phyloP scores from a whole-genome alignment of 495 filamentous ascomycete species.

The Chaetomium fimeti region DNA sequence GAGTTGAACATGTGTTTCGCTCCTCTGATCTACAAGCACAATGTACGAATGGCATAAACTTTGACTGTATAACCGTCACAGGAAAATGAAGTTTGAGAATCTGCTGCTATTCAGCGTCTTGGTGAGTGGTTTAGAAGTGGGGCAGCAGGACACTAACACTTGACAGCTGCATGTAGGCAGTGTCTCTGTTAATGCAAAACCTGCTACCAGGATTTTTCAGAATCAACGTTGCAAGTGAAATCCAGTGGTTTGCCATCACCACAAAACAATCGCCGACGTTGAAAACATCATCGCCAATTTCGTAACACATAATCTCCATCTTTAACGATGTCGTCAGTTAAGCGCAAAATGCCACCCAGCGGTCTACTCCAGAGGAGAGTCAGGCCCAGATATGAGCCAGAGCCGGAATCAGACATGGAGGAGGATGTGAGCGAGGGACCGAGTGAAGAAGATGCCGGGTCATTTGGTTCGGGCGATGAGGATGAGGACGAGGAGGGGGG shows the following conservation, averaged over 20 bases:
- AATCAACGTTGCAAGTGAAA: neutral
- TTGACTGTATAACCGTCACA: too few species aligned
- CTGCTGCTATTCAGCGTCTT: too few species aligned
- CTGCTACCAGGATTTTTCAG: neutral
- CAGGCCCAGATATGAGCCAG: slow-evolving; percentile 53
- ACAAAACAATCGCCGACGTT: neutral
- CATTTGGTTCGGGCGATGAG: slow-evolving; percentile 30
- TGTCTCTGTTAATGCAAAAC: neutral
- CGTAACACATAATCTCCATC: neutral
- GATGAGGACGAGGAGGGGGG: slow-evolving; percentile 30
- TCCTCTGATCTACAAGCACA: too few species aligned
- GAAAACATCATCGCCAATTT: neutral
- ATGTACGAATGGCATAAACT: too few species aligned
- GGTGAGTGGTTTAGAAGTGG: neutral
- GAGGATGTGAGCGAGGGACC: slow-evolving; percentile 33
- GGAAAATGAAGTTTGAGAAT: too few species aligned
- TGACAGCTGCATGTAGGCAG: neutral
- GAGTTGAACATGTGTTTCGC: neutral
- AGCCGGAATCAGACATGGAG: slow-evolving; percentile 53
- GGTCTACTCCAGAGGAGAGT: slow-evolving; percentile 57
- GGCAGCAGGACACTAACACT: neutral
- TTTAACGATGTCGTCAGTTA: slow-evolving; percentile 31
- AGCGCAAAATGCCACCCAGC: slow-evolving; percentile 33
- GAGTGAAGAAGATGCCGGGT: slow-evolving; percentile 40
- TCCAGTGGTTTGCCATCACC: neutral